phyloP scores from a whole-genome alignment of 306 rosid genomes.

The Psophocarpus tetragonolobus region DNA sequence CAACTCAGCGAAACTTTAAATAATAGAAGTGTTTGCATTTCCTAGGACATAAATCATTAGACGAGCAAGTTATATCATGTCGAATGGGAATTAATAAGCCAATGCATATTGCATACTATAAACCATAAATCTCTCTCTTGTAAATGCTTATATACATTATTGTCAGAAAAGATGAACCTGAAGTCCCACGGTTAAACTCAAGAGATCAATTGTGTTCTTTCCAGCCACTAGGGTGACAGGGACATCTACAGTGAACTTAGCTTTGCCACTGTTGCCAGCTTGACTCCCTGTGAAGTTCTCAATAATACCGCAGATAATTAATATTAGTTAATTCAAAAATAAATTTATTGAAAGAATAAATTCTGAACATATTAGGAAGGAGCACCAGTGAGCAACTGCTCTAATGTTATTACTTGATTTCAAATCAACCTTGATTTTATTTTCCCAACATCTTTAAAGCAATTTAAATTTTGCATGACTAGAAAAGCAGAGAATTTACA shows the following conservation, averaged over 20 bases:
- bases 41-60: background rate
- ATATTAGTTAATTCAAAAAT: background rate
- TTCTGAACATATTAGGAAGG: background rate
- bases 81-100: background rate
- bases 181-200: slow-evolving; percentile 96
- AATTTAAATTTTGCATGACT: background rate
- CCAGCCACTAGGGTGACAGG: slow-evolving; percentile 63
- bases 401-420: background rate
- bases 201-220: slow-evolving; percentile 81
- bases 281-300: slow-evolving; percentile 64
- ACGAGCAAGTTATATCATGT: background rate
- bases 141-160: slow-evolving; percentile 4
- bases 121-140: slow-evolving; percentile 4
- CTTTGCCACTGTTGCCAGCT: slow-evolving; percentile 49
- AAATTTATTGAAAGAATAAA: background rate
- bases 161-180: slow-evolving; percentile 57
- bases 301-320: background rate
- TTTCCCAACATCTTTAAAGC: background rate
- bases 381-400: background rate
- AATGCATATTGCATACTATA: slow-evolving; percentile 19
- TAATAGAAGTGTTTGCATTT: no score
- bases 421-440: slow-evolving; percentile 2
- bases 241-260: slow-evolving; percentile 56
- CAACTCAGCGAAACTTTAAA: no score
- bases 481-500: background rate